Evolutionary conservation across 768 basidiomycete species (phyloP).

Genomic region (Mycena alexandri): DNA sequence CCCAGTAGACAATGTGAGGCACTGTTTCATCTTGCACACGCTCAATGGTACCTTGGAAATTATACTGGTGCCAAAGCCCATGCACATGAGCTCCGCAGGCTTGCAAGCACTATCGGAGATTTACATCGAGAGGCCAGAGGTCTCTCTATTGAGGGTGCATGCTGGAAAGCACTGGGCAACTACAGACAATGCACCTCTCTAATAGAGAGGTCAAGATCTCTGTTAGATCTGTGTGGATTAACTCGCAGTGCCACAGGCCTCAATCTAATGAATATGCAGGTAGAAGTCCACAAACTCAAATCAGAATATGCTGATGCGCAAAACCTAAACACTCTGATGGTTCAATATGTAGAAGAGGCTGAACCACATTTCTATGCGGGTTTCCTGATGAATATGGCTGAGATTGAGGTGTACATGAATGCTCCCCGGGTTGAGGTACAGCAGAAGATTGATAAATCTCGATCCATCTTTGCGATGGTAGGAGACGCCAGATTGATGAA

Average conservation of each 20-base stretch:
- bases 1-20: neutral
- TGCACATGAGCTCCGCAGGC: neutral
- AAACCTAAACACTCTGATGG: too few relatives aligned
- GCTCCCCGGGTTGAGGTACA: too few relatives aligned
- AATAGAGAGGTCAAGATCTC: neutral
- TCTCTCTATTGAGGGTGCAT: neutral
- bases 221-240: neutral
- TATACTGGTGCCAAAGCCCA: neutral
- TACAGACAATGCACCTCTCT: neutral
- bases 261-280: neutral
- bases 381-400: too few relatives aligned
- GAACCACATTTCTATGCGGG: too few relatives aligned
- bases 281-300: neutral
- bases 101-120: neutral
- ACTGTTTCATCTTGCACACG: neutral
- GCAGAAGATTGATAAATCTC: too few relatives aligned
- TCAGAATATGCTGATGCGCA: neutral
- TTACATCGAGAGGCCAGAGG: neutral
- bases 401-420: too few relatives aligned
- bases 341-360: too few relatives aligned
- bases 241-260: neutral
- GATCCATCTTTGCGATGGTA: too few relatives aligned
- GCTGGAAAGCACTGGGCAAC: neutral
- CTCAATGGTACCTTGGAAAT: neutral
- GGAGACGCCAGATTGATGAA: too few relatives aligned